A percentile compares a stretch with the other conserved stretches of the same genome.
These are phyloP conservation scores for Elsinoe perseae DNA, from an alignment of 2,329 filamentous ascomycete genomes.

Conservation along the genomic window DNA sequence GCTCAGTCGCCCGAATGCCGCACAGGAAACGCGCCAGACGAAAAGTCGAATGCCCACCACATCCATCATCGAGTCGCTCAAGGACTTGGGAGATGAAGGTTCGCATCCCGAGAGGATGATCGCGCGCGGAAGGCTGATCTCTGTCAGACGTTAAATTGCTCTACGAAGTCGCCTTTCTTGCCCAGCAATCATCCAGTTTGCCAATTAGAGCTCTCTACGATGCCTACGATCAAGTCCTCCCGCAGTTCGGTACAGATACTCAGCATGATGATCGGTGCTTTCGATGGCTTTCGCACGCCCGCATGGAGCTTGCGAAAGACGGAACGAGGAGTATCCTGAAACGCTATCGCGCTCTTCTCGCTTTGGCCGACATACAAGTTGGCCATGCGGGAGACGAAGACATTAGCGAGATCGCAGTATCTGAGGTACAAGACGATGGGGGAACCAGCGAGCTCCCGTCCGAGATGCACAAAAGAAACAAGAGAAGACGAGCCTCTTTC, in stretches of 20 bases:
- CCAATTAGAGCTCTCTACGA: conserved; percentile 72
- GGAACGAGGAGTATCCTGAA: conserved; percentile 53
- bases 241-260: conserved; percentile 59
- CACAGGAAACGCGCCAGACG: conserved; percentile 33
- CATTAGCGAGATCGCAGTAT: neutral
- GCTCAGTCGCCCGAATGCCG: conserved; percentile 31
- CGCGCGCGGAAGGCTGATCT: conserved; percentile 4
- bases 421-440: conserved; percentile 5
- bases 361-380: conserved; percentile 62
- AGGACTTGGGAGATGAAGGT: conserved; percentile 37
- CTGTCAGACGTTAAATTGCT: conserved; percentile 67
- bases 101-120: conserved; percentile 2
- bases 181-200: conserved; percentile 58
- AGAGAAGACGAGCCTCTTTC: conserved; percentile 48
- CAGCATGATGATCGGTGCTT: conserved; percentile 69
- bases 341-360: conserved; percentile 62
- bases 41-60: conserved; percentile 34
- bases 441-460: conserved; percentile 32
- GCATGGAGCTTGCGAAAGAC: conserved; percentile 34
- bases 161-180: conserved; percentile 65
- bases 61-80: conserved; percentile 28
- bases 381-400: conserved; percentile 41
- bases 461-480: conserved; percentile 50
- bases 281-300: conserved; percentile 71
- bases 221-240: conserved; percentile 72